phyloP scores from a whole-genome alignment of 352 stramenopile species.

The Globisporangium irregulare region DNA sequence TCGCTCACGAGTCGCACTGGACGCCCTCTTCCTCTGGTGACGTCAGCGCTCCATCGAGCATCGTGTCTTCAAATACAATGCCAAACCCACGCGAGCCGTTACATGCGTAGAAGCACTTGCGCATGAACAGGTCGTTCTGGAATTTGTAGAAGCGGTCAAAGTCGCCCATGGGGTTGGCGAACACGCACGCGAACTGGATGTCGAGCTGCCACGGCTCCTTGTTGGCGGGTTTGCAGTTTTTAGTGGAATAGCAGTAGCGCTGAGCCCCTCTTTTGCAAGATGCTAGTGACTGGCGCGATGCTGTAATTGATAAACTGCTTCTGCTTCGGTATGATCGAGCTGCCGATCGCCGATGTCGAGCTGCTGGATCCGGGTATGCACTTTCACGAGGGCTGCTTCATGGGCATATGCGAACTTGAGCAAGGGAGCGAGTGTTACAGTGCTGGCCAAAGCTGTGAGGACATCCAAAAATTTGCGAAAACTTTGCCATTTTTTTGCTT shows the following conservation, averaged over 20 bases:
- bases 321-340: not conserved
- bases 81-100: not conserved
- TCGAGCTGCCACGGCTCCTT: too few relatives aligned
- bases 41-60: not conserved
- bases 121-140: not conserved
- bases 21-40: not conserved
- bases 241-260: not conserved
- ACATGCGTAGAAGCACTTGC: not conserved
- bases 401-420: not conserved
- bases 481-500: too few relatives aligned
- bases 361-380: not conserved
- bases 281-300: not conserved
- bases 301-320: not conserved
- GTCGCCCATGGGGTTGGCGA: not conserved
- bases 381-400: not conserved
- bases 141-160: not conserved
- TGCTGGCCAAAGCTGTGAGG: too few relatives aligned
- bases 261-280: not conserved
- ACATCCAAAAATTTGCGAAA: too few relatives aligned
- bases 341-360: not conserved
- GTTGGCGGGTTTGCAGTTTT: not conserved
- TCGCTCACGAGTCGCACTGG: not conserved
- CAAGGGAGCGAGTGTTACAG: not conserved
- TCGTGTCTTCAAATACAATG: not conserved
- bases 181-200: too few relatives aligned